Conservation (phyloP, 805 yeast genomes). For the Yarrowia phangngaensis region DNA sequence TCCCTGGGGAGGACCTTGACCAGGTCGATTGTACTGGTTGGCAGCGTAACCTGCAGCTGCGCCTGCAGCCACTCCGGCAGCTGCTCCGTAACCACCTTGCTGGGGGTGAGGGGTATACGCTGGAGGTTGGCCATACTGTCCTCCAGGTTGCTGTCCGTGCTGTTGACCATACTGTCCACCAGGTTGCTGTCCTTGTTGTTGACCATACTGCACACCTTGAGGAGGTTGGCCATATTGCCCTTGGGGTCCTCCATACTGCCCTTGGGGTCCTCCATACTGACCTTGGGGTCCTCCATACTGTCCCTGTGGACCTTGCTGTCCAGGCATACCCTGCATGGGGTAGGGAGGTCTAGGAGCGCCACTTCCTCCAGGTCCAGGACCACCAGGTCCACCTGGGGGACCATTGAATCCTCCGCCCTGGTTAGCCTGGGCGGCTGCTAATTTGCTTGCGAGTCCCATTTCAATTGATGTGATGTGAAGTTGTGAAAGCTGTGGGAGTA, state of each 20-base stretch:
- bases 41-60: conserved; percentile 24
- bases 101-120: conserved; percentile 1
- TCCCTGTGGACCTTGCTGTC: neutral
- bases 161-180: conserved; percentile 10
- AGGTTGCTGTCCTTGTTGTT: conserved; percentile 17
- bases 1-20: conserved; percentile 23
- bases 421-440: conserved; percentile 31
- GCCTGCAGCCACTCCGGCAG: conserved; percentile 14
- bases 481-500: too few species aligned
- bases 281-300: conserved; percentile 1
- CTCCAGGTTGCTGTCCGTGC: conserved; percentile 23
- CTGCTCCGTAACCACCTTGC: conserved; percentile 5
- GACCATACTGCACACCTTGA: conserved; percentile 6
- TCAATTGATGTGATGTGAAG: neutral
- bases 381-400: conserved; percentile 27
- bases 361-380: conserved; percentile 9
- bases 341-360: conserved; percentile 1
- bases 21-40: conserved; percentile 26
- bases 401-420: conserved; percentile 11
- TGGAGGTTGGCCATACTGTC: conserved; percentile 21
- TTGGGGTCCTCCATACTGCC: conserved; percentile 17
- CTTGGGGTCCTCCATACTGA: neutral
- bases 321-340: neutral
- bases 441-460: conserved; percentile 38
- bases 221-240: conserved; percentile 26